phyloP scores from a whole-genome alignment of 2,329 filamentous ascomycete genomes.

The Arthrobotrys conoides region DNA sequence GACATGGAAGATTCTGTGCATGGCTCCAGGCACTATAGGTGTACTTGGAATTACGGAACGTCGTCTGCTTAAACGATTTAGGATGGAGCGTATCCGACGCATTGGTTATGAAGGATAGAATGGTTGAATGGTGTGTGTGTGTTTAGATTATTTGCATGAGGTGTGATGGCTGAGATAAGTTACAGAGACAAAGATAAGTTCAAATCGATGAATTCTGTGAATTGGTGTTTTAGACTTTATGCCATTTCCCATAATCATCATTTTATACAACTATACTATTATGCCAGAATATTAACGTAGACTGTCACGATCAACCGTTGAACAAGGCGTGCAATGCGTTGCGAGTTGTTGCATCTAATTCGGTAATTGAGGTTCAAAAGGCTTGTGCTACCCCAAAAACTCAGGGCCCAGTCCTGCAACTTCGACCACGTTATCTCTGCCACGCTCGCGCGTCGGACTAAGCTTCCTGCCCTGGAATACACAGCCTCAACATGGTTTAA shows the following conservation, averaged over 20 bases:
- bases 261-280: too few species aligned
- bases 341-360: constrained; percentile 33
- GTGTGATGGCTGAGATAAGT: background rate
- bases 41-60: too few species aligned
- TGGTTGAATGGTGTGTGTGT: background rate
- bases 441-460: background rate
- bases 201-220: too few species aligned
- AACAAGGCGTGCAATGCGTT: constrained; percentile 12
- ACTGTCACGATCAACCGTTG: too few species aligned
- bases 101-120: background rate
- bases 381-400: constrained; percentile 34
- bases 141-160: background rate
- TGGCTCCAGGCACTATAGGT: background rate
- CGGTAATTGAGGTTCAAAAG: constrained; percentile 14
- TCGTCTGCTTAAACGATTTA: background rate
- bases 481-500: background rate
- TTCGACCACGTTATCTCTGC: constrained; percentile 13
- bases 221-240: too few species aligned
- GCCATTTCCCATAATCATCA: too few species aligned
- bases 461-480: background rate
- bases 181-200: too few species aligned
- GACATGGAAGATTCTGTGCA: background rate
- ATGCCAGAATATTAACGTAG: too few species aligned
- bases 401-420: background rate
- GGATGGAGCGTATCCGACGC: background rate